A percentile compares a stretch with the other conserved stretches of the same genome.
Conservation (phyloP, 768 basidiomycete species). For the Podaxis rugospora region DNA sequence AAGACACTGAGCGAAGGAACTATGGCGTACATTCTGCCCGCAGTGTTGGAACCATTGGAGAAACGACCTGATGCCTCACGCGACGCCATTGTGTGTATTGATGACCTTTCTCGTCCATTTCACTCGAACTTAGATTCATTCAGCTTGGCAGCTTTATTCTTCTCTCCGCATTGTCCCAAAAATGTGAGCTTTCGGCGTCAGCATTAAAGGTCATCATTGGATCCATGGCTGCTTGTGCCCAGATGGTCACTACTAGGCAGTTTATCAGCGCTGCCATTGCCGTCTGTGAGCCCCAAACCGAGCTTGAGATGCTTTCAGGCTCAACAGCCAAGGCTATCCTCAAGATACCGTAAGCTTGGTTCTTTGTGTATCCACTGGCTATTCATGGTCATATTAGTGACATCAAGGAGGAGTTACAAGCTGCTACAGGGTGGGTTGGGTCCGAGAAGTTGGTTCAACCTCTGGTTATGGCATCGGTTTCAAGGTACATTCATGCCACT, state of each 20-base stretch:
- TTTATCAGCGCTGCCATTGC: constrained; percentile 63
- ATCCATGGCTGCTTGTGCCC: constrained; percentile 48
- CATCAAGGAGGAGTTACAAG: constrained; percentile 43
- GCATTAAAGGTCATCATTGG: constrained; percentile 58
- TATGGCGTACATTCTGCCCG: constrained; percentile 60
- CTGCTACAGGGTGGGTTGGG: constrained; percentile 42
- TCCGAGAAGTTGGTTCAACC: constrained; percentile 55
- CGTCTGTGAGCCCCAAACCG: constrained; percentile 59
- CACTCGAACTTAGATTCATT: neutral
- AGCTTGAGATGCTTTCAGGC: constrained; percentile 42
- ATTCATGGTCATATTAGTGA: constrained; percentile 26
- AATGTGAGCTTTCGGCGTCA: constrained; percentile 50
- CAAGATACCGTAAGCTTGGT: constrained; percentile 42
- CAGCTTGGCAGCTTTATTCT: constrained; percentile 76
- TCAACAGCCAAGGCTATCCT: constrained; percentile 37
- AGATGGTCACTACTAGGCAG: constrained; percentile 47
- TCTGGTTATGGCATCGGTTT: constrained; percentile 37
- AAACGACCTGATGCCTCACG: constrained; percentile 30
- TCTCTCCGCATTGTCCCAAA: constrained; percentile 64
- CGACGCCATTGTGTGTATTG: constrained; percentile 50
- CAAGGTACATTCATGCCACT: constrained; percentile 21
- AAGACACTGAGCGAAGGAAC: constrained; percentile 61
- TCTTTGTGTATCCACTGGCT: neutral
- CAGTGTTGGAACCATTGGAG: constrained; percentile 55
- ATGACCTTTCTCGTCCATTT: neutral